Percentiles rank a stretch among this genome's conserved stretches.
These are phyloP conservation scores for Eucalyptus erythrocorys DNA, from an alignment of 345 rosid genomes.

Conservation along the genomic window DNA sequence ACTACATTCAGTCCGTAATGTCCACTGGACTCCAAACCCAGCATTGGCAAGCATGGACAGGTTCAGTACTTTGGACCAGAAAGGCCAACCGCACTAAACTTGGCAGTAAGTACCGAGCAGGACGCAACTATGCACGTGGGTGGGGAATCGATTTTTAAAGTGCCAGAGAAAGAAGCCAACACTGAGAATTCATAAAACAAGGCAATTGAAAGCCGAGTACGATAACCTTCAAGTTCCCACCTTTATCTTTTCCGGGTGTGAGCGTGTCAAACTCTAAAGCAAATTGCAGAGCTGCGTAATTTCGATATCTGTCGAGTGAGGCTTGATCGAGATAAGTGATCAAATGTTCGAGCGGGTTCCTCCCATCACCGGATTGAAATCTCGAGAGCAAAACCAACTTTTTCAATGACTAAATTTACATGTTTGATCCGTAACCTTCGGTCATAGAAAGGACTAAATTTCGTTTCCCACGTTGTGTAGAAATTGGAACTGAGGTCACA, in stretches of 20 bases:
- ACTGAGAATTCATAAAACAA: background rate
- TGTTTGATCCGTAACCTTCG: no score
- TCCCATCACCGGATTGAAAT: background rate
- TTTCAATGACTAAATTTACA: background rate
- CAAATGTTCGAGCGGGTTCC: background rate
- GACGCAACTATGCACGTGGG: background rate
- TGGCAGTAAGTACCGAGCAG: background rate
- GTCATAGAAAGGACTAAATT: no score
- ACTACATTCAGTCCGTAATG: background rate
- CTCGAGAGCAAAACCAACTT: background rate
- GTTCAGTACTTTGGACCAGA: background rate
- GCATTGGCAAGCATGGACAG: background rate
- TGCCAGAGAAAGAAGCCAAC: background rate
- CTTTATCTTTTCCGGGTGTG: background rate
- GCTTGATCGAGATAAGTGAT: background rate
- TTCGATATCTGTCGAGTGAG: background rate
- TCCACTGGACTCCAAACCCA: background rate
- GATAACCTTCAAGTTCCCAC: background rate
- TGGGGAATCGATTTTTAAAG: background rate
- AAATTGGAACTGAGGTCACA: no score
- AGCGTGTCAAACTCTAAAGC: background rate
- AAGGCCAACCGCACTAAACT: background rate
- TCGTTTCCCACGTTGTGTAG: no score
- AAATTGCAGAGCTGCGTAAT: no score
- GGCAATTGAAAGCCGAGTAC: background rate